A percentile compares a stretch with the other conserved stretches of the same genome.
These are phyloP conservation scores for Amphibolis antarctica DNA, from an alignment of 106 monocot species.

Conservation along the genomic window DNA sequence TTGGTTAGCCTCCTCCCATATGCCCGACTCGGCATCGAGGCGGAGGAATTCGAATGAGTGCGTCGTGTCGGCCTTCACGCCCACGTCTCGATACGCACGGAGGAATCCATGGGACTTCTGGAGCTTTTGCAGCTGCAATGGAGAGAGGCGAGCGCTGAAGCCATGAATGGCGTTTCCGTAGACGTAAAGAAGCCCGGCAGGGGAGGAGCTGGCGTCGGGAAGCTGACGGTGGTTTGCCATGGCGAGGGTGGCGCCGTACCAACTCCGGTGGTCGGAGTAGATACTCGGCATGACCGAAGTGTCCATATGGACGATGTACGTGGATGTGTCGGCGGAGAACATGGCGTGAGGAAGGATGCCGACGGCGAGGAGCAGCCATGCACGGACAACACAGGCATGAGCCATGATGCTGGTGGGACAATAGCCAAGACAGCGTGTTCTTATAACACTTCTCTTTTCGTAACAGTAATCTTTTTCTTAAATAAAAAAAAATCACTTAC, in stretches of 20 bases:
- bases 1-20: conserved; percentile 30
- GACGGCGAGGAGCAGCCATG: neutral
- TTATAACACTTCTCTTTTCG: too few species aligned
- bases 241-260: conserved; percentile 32
- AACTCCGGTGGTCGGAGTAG: conserved; percentile 32
- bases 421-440: too few species aligned
- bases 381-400: neutral
- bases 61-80: conserved; percentile 34
- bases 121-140: conserved; percentile 24
- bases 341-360: neutral
- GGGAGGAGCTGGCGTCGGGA: neutral
- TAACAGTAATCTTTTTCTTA: too few species aligned
- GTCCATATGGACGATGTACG: conserved; percentile 71
- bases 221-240: neutral
- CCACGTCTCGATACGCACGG: conserved; percentile 21
- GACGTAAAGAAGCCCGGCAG: conserved; percentile 28
- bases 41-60: conserved; percentile 41
- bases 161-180: conserved; percentile 36
- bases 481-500: too few species aligned
- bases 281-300: conserved; percentile 34
- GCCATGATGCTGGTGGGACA: conserved; percentile 1
- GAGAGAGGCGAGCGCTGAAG: conserved; percentile 32
- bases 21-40: conserved; percentile 19
- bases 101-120: conserved; percentile 25
- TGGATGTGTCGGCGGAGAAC: conserved; percentile 1